Conservation (phyloP, 257 asterid species). For the Solanum microdontum region DNA sequence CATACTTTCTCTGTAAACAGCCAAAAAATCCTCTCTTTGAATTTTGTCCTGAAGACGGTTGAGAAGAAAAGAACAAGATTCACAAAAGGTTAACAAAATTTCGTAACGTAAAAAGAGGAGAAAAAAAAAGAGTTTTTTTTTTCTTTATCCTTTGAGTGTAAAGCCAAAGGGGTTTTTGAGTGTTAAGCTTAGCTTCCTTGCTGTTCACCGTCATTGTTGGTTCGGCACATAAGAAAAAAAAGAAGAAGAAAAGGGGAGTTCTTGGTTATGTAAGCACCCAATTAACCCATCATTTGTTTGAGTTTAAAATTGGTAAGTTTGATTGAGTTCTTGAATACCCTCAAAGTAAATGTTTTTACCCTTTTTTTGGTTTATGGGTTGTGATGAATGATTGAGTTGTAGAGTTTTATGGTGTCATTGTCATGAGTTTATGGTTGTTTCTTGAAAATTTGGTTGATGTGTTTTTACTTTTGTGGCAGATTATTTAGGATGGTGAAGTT, state of each 20-base stretch:
- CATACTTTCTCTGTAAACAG: neutral
- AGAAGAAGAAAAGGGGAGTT: neutral
- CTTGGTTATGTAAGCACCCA: neutral
- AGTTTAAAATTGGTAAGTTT: slow-evolving; percentile 4
- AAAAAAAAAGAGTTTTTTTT: neutral
- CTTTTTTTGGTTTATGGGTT: neutral
- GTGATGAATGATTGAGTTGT: neutral
- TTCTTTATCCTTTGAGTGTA: neutral
- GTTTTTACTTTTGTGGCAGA: neutral
- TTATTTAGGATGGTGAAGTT: slow-evolving; percentile 18
- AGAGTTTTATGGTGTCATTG: neutral
- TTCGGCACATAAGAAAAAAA: neutral
- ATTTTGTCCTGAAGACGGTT: neutral
- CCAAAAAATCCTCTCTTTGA: neutral
- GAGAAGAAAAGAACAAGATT: neutral
- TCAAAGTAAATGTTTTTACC: neutral
- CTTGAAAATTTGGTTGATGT: slow-evolving; percentile 3
- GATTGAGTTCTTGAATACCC: slow-evolving; percentile 4
- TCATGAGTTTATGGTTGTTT: neutral
- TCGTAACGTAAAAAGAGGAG: neutral
- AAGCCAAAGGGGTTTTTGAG: neutral
- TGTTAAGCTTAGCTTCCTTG: neutral
- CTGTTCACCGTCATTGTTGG: neutral
- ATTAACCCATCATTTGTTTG: neutral
- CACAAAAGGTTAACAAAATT: neutral